phyloP scores from a whole-genome alignment of 2,329 filamentous ascomycete species.

The Neoscytalidium dimidiatum region DNA sequence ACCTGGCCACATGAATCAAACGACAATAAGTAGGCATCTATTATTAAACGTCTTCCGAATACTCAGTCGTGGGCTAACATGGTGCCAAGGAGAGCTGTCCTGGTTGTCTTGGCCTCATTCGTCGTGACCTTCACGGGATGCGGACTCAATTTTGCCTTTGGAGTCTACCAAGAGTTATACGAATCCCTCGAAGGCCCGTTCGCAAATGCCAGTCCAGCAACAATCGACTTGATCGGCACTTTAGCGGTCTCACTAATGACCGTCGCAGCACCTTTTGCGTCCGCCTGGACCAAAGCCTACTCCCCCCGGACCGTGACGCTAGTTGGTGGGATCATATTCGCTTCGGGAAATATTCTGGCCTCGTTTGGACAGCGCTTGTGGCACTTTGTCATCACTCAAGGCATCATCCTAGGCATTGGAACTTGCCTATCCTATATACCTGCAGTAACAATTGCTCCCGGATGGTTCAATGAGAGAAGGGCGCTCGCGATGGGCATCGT shows the following conservation, averaged over 20 bases:
- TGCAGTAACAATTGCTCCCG: slow-evolving; percentile 41
- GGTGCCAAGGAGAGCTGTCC: neutral
- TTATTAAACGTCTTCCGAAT: too few species aligned
- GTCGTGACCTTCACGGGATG: slow-evolving; percentile 38
- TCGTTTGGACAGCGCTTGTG: slow-evolving; percentile 19
- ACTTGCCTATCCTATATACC: slow-evolving; percentile 43
- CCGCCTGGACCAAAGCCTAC: slow-evolving; percentile 17
- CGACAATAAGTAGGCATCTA: neutral
- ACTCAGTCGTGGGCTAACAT: neutral
- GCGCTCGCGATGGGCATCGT: slow-evolving; percentile 44
- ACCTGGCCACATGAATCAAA: neutral
- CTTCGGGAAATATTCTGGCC: slow-evolving; percentile 15
- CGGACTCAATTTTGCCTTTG: slow-evolving; percentile 43
- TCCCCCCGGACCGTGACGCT: slow-evolving; percentile 14
- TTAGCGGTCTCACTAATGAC: slow-evolving; percentile 22
- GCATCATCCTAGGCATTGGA: slow-evolving; percentile 41
- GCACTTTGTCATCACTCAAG: slow-evolving; percentile 31
- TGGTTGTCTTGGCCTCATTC: slow-evolving; percentile 26
- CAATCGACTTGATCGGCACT: slow-evolving; percentile 35
- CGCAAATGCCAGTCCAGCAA: slow-evolving; percentile 35
- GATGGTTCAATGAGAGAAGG: slow-evolving; percentile 40
- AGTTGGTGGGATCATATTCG: slow-evolving; percentile 1
- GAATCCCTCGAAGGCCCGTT: slow-evolving; percentile 41
- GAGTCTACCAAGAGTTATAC: slow-evolving; percentile 44
- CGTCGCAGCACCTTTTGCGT: slow-evolving; percentile 16